Evolutionary conservation across 2,329 filamentous ascomycete genomes (phyloP).

Genomic region (Stemphylium beticola): DNA sequence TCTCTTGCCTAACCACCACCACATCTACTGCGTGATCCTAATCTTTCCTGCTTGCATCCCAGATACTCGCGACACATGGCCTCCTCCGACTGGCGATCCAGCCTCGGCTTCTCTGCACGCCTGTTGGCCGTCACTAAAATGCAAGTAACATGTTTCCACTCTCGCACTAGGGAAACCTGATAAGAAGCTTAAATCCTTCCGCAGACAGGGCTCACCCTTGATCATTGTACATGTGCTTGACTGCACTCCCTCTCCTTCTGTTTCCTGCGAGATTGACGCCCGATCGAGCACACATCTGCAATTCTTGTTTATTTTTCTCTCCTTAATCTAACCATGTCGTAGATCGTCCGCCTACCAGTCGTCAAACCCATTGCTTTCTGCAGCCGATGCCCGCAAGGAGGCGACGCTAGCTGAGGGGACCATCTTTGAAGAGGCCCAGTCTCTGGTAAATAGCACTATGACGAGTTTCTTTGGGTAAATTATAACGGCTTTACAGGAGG

Average conservation of each 20-base stretch:
- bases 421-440: slow-evolving; percentile 64
- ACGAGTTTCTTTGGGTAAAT: background rate
- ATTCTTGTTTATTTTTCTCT: background rate
- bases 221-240: slow-evolving; percentile 1
- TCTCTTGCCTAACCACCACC: slow-evolving; percentile 8
- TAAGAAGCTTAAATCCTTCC: background rate
- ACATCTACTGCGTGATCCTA: slow-evolving; percentile 1
- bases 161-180: slow-evolving; percentile 8
- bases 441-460: slow-evolving; percentile 56
- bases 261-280: background rate
- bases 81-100: slow-evolving; percentile 48
- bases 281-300: too few relatives aligned
- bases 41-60: background rate
- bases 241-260: background rate
- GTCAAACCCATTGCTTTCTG: slow-evolving; percentile 52
- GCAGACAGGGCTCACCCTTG: slow-evolving; percentile 4
- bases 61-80: slow-evolving; percentile 23
- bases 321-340: slow-evolving; percentile 17
- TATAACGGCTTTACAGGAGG: slow-evolving; percentile 38
- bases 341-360: slow-evolving; percentile 59
- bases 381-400: slow-evolving; percentile 58
- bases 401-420: slow-evolving; percentile 72
- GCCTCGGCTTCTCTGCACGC: slow-evolving; percentile 54
- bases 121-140: slow-evolving; percentile 55
- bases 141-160: slow-evolving; percentile 48